These are phyloP conservation scores for Jacaranda mimosifolia DNA, from an alignment of 257 asterid genomes.

Conservation along the genomic window DNA sequence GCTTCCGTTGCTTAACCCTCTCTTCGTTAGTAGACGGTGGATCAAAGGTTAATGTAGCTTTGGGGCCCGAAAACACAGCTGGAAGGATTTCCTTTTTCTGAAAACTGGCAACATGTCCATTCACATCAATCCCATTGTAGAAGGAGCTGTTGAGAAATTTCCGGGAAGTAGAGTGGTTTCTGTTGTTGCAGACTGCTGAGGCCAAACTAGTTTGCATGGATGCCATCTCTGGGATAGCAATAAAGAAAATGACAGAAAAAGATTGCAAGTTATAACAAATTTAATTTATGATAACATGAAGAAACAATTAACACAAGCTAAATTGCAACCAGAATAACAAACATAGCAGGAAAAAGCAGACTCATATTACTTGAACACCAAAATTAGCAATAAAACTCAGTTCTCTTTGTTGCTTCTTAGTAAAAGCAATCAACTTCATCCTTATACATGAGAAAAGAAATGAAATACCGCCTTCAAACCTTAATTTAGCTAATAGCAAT, in stretches of 20 bases:
- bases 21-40: slow-evolving; percentile 61
- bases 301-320: no score
- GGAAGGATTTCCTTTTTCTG: slow-evolving; percentile 45
- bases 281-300: background rate
- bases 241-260: background rate
- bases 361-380: background rate
- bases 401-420: no score
- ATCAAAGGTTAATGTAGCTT: slow-evolving; percentile 84
- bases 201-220: slow-evolving; percentile 76
- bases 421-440: no score
- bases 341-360: background rate
- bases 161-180: slow-evolving; percentile 51
- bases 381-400: background rate
- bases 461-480: background rate
- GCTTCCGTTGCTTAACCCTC: slow-evolving; percentile 69
- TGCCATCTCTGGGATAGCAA: slow-evolving; percentile 59
- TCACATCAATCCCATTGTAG: slow-evolving; percentile 61
- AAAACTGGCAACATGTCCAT: slow-evolving; percentile 41
- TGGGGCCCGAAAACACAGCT: slow-evolving; percentile 46
- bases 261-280: slow-evolving; percentile 11
- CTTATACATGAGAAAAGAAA: background rate
- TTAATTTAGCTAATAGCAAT: background rate
- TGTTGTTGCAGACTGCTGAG: slow-evolving; percentile 67
- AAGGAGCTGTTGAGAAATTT: slow-evolving; percentile 58
- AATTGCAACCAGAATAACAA: background rate